Conservation (phyloP, 305 asterid genomes). For the Fraxinus albicans region DNA sequence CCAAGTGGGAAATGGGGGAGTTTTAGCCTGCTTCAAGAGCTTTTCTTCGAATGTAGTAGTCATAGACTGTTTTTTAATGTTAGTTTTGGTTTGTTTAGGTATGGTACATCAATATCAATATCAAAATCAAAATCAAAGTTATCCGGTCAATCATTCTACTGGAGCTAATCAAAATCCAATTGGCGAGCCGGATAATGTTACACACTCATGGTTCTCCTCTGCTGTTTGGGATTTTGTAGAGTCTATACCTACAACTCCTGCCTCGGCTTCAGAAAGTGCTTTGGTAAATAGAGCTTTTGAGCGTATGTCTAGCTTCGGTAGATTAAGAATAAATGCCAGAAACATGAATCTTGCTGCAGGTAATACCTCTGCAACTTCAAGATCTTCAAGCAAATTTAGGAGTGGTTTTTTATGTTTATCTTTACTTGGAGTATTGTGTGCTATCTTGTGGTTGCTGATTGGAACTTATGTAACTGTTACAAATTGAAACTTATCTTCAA, state of each 20-base stretch:
- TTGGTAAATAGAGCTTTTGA: conserved; percentile 61
- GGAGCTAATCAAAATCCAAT: conserved; percentile 49
- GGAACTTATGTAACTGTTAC: conserved; percentile 37
- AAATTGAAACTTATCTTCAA: conserved; percentile 23
- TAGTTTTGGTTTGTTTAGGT: conserved; percentile 71
- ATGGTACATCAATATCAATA: conserved; percentile 29
- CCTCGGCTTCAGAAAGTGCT: conserved; percentile 85
- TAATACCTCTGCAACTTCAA: conserved; percentile 48
- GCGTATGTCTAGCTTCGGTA: conserved; percentile 71
- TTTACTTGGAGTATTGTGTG: conserved; percentile 68
- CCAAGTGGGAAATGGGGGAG: conserved; percentile 89
- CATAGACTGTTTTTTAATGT: conserved; percentile 41
- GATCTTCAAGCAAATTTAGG: conserved; percentile 42
- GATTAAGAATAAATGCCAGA: conserved; percentile 46
- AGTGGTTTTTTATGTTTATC: conserved; percentile 54
- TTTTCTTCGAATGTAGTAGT: conserved; percentile 41
- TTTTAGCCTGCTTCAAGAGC: conserved; percentile 88
- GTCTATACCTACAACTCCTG: conserved; percentile 93
- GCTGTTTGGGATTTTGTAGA: conserved; percentile 86
- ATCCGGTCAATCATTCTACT: conserved; percentile 35
- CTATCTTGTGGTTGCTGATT: conserved; percentile 58
- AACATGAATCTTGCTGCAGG: conserved; percentile 52
- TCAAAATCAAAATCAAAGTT: conserved; percentile 31
- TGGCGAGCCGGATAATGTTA: conserved; percentile 44
- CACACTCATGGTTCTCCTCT: conserved; percentile 72